Base-by-base conservation (phyloP, 805 yeast species). In the Torulaspora gathmanii region DNA sequence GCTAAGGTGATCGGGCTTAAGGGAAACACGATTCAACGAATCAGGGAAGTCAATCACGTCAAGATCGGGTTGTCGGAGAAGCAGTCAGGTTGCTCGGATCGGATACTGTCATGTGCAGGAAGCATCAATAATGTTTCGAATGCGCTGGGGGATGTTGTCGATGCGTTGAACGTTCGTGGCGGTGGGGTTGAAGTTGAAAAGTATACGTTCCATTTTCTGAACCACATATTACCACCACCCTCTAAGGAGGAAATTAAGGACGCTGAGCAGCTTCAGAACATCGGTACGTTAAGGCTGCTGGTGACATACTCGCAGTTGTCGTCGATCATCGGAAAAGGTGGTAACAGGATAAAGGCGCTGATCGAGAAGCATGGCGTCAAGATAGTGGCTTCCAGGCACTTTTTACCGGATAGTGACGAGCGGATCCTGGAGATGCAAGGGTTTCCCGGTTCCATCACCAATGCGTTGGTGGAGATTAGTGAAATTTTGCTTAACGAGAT, bases 341-440 rank as follows among this genome's bases (percentile, higher is more conserved):
- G 96, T 42, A 69, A 73, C 10, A 76, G 89, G 61, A 89, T 89
- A 60, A 88, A 86, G 69, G 74, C 82, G 33, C 77, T 88, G 49
- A 58, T 61, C 42, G 82, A 80, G 48, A 69, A 68, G 26, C 82
- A 71, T 63, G 70, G 75, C 44, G 87, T 89, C 42, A 82, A 84
- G 60, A 84, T 89, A 78, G 88, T 86, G 44, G 95, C 95, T 9
- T 83, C 95, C 28, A 88, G 87, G 61, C 88, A 86, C 44, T 83
- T 80, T 61, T 74, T 89, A 47, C 85, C 86, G 8, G 82, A 82
- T 54, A 83, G 93, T 6, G 83, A 86, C 40, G 96, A 89, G 64
- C 77, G 96, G 61, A 72, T 88, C 44, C 88, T 89, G 31, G 96
- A 89, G 64, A 71, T 89, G 47, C 95, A 87, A 67, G 96, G 96